Evolutionary conservation across 2,329 filamentous ascomycete genomes (phyloP).

Genomic region (Trichoderma atrobrunneum): DNA sequence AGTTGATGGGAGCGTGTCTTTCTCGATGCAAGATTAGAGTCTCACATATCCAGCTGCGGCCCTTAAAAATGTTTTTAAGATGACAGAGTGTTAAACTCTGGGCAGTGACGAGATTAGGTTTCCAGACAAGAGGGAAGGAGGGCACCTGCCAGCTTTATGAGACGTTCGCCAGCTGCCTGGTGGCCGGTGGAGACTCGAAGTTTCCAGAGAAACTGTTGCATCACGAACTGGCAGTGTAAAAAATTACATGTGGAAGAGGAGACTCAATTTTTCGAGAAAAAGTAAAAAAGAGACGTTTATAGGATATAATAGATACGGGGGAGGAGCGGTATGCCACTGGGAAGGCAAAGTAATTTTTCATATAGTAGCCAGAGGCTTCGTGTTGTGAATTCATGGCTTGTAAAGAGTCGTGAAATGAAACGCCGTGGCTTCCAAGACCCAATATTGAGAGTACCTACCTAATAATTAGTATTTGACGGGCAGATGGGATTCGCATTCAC

Average conservation of each 20-base stretch:
- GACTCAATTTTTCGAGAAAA: neutral
- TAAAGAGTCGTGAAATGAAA: neutral
- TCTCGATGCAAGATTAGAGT: neutral
- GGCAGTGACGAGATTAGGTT: neutral
- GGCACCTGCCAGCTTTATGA: conserved; percentile 7
- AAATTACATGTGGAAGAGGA: neutral
- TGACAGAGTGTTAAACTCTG: neutral
- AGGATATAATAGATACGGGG: neutral
- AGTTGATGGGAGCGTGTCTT: neutral
- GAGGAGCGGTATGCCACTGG: neutral
- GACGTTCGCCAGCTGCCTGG: neutral
- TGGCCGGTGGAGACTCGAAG: neutral
- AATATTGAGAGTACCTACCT: neutral
- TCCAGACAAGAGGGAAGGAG: neutral
- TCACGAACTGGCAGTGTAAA: neutral
- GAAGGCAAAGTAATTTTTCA: neutral
- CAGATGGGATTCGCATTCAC: neutral
- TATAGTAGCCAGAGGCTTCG: neutral
- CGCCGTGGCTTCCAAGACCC: neutral
- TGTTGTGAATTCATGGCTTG: neutral
- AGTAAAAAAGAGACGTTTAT: neutral
- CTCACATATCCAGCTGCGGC: neutral
- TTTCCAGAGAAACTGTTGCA: neutral
- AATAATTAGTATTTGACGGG: neutral
- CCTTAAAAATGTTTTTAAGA: neutral